Percentiles rank a stretch among this genome's conserved stretches.
phyloP scores from a whole-genome alignment of 2,329 filamentous ascomycete genomes.

The Allantophomopsis cytisporea region DNA sequence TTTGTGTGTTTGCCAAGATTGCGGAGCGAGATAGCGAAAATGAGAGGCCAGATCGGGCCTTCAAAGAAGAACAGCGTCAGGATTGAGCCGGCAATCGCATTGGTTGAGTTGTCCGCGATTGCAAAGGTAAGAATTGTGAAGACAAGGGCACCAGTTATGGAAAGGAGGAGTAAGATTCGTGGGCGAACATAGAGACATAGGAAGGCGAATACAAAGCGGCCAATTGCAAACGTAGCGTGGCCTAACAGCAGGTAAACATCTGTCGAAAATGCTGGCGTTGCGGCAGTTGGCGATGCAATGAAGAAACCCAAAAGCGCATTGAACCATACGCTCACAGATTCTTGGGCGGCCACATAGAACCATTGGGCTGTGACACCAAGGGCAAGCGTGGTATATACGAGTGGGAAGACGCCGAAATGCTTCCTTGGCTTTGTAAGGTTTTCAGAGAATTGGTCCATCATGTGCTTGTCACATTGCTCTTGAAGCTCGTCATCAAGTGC shows the following conservation, averaged over 20 bases:
- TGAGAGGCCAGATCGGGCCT: constrained; percentile 70
- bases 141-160: constrained; percentile 46
- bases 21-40: constrained; percentile 67
- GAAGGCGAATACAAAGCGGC: constrained; percentile 54
- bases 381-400: constrained; percentile 33
- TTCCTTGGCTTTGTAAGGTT: constrained; percentile 19
- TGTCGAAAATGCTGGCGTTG: constrained; percentile 33
- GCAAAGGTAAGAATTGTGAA: constrained; percentile 33
- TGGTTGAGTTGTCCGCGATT: constrained; percentile 23
- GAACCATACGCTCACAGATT: constrained; percentile 48
- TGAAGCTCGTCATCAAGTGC: constrained; percentile 40
- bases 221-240: constrained; percentile 59
- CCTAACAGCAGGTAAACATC: constrained; percentile 59
- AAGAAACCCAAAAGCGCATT: constrained; percentile 29
- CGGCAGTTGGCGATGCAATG: constrained; percentile 18
- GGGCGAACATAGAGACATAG: constrained; percentile 51
- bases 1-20: constrained; percentile 71
- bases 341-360: constrained; percentile 65
- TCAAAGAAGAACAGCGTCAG: constrained; percentile 69
- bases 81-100: constrained; percentile 43
- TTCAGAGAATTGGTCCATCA: constrained; percentile 25
- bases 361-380: constrained; percentile 68
- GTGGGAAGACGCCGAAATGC: constrained; percentile 30
- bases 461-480: constrained; percentile 33
- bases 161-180: constrained; percentile 53